Evolutionary conservation across 805 yeast species (phyloP).

Genomic region (Yamadazyma scolyti): DNA sequence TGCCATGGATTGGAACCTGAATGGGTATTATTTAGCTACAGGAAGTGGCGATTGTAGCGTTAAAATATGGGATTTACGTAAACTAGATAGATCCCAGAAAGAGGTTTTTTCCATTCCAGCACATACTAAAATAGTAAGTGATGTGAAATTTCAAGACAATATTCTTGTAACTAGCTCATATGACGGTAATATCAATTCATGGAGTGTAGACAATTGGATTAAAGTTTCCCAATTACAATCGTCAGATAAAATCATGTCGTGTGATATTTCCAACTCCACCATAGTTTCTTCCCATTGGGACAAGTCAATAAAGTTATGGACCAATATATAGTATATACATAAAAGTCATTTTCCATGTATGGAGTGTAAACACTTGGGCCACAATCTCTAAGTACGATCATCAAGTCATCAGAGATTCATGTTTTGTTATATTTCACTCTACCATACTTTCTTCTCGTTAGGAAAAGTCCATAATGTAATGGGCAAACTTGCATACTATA

Average conservation of each 20-base stretch:
- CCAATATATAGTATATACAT: neutral
- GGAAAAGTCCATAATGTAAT: no score
- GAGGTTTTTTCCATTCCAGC: conserved; percentile 57
- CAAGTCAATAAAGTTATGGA: conserved; percentile 68
- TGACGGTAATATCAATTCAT: conserved; percentile 59
- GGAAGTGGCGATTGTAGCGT: conserved; percentile 82
- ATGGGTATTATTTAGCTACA: conserved; percentile 73
- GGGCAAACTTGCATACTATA: no score
- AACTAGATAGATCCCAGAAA: conserved; percentile 22
- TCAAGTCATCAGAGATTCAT: no score
- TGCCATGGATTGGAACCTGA: conserved; percentile 67
- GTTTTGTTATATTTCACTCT: no score
- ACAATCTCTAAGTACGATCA: no score
- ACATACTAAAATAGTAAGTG: conserved; percentile 70
- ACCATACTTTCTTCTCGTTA: no score
- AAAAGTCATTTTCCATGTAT: neutral
- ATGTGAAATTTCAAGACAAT: conserved; percentile 47
- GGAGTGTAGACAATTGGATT: conserved; percentile 73
- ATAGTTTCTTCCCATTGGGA: conserved; percentile 82
- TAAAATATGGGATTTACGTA: conserved; percentile 83
- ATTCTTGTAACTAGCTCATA: conserved; percentile 60
- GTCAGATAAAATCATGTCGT: conserved; percentile 67
- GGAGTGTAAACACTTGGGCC: neutral
- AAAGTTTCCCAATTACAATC: conserved; percentile 50
- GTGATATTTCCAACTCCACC: conserved; percentile 49